Base-by-base conservation (phyloP, 2,329 filamentous ascomycete species). In the Podosphaera fusca region DNA sequence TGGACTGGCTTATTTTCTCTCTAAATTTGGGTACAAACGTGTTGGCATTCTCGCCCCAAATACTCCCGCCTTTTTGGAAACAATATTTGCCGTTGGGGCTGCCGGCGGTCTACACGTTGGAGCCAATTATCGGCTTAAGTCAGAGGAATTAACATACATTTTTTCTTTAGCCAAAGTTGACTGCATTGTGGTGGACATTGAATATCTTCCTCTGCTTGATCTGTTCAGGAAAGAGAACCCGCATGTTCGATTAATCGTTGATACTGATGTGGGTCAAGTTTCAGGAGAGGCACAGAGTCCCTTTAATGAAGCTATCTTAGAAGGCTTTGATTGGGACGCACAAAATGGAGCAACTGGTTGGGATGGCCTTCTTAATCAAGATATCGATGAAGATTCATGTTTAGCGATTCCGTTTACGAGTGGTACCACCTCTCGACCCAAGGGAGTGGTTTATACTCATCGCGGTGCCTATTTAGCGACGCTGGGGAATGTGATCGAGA, bases 401-500 rank as follows among this genome's bases (percentile, higher is more conserved):
- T 77, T 96, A 73, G 1, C 75, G 71, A 57, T 72, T 74, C 46
- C 70, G 69, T 60, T 59, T 35, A 31, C 68, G 66, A 29, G 74
- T 76, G 56, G 63, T 70, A 46, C 79, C 82, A 68, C 87, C 81
- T 83, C 89, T 0, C 75, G 78, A 35, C 92, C 92, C 1, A 96
- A 98, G 69, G 92, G 92, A 4, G 90, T 95, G 2, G 81, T 94
- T 57, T 95, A 85, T 66, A 95, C 87, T 1, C 87, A 96, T 68
- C 78, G 92, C 52, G 85, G 89, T 3, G 81, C 80, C 6, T 98
- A 96, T 66, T 75, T 98, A 10, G 90, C 87, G 0, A 75, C 87
- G 0, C 66, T 95, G 62, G 89, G 74, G 9, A 96, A 96, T 67
- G 74, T 96, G 0, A 79, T 96, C 58, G 92, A 98, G 68, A 87